Evolutionary conservation across 2,329 filamentous ascomycete species (phyloP), one percentile per base, ranked within the genome.

Genomic region (Rhytidhysteron rufulum): DNA sequence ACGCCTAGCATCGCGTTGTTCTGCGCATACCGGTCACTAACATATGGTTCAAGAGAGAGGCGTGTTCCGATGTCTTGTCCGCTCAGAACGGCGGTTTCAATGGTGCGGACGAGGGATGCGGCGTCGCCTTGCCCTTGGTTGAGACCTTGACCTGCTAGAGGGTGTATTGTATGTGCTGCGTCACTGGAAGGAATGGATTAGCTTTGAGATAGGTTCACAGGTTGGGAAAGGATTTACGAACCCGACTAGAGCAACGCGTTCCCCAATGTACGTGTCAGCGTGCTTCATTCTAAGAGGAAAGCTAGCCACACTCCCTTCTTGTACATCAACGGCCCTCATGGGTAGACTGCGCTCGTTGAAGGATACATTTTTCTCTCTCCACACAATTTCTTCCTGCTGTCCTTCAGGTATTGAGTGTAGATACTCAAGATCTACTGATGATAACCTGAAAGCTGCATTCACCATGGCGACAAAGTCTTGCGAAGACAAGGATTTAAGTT

Each of bases 111-210:
- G 0, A 98, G 78, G 39, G 85, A 85, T 54, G 88, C 83, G 1
- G 93, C 86, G 60, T 98, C 93, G 15, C 82, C 89, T 48, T 97
- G 84, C 2, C 93, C 93, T 55, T 94, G 86, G 60, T 98, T 98
- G 11, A 98, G 74, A 1, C 93, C 93, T 66, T 97, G 93, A 1
- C 93, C 93, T 1, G 88, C 93, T 4, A 98, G 82, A 0, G 93
- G 93, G 63, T 98, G 93, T 49, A 95, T 83, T 1, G 90, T 95
- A 63, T 98, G 93, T 6, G 93, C 93, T 1, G 93, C 93, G 51
- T 98, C 93, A 45, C 35, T 37, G 11, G 3, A 27, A 7, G 13
- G 24, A 27, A 36, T 13, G 15, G 11, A 32, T 39, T 24, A 35
- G 34, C 4, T 16, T 11, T 16, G 13, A 33, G n/a, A 20, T 31